phyloP scores from a whole-genome alignment of 257 asterid genomes.

The Fraxinus cuspidata region DNA sequence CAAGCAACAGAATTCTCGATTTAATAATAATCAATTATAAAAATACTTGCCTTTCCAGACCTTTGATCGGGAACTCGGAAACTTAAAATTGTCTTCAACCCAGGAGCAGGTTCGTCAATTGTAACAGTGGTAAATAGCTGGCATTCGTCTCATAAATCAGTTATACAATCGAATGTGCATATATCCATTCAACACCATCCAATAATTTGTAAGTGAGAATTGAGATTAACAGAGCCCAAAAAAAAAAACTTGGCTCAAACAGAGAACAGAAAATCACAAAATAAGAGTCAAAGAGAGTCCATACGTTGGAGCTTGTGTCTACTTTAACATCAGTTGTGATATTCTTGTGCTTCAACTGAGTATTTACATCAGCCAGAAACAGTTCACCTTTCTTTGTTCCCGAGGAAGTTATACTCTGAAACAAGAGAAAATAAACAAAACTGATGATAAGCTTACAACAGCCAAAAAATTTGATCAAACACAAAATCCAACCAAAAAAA shows the following conservation, averaged over 20 bases:
- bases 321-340: slow-evolving; percentile 64
- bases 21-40: not conserved
- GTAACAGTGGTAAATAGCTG: slow-evolving; percentile 57
- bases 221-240: not conserved
- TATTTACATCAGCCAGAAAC: slow-evolving; percentile 63
- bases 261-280: not conserved
- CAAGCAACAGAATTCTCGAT: not conserved
- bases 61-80: slow-evolving; percentile 62
- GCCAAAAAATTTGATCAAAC: too few relatives aligned
- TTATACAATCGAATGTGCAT: not conserved
- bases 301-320: slow-evolving; percentile 60
- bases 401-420: slow-evolving; percentile 53
- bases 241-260: not conserved
- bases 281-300: not conserved
- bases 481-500: too few relatives aligned
- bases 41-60: slow-evolving; percentile 57
- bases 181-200: not conserved
- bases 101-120: slow-evolving; percentile 56
- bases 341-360: slow-evolving; percentile 64
- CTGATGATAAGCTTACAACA: not conserved
- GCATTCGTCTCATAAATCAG: slow-evolving; percentile 18
- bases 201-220: not conserved
- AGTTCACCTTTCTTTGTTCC: slow-evolving; percentile 68
- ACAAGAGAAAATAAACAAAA: not conserved
- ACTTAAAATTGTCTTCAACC: slow-evolving; percentile 59